These are phyloP conservation scores for Entoloma clypeatum DNA, from an alignment of 1,284 basidiomycete genomes.

Conservation along the genomic window DNA sequence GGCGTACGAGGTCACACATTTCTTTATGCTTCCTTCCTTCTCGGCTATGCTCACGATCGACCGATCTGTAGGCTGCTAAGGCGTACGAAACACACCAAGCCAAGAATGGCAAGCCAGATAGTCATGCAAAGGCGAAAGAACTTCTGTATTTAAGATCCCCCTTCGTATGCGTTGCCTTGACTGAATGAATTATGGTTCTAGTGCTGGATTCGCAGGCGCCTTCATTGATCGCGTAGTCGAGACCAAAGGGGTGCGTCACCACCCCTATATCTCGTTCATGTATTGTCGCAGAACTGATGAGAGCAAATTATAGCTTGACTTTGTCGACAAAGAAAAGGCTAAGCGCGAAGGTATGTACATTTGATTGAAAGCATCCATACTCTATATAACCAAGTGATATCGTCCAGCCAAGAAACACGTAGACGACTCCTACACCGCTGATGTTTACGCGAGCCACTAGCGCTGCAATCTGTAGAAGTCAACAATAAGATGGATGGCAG, in stretches of 20 bases:
- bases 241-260: slow-evolving; percentile 45
- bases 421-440: no score
- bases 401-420: no score
- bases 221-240: slow-evolving; percentile 46
- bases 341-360: slow-evolving; percentile 34
- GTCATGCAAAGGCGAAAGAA: slow-evolving; percentile 43
- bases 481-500: no score
- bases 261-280: background rate
- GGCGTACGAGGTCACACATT: slow-evolving; percentile 40
- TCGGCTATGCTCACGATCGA: no score
- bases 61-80: slow-evolving; percentile 44
- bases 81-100: slow-evolving; percentile 50
- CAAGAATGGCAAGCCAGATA: slow-evolving; percentile 39
- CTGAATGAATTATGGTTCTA: slow-evolving; percentile 14
- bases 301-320: slow-evolving; percentile 33
- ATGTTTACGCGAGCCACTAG: no score
- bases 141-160: slow-evolving; percentile 19
- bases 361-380: no score
- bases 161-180: background rate
- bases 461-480: no score
- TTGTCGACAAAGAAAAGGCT: slow-evolving; percentile 38
- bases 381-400: no score
- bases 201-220: slow-evolving; percentile 42
- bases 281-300: background rate
- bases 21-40: background rate